phyloP scores from a whole-genome alignment of 2,329 filamentous ascomycete genomes.

The Sporothrix brunneoviolacea region DNA sequence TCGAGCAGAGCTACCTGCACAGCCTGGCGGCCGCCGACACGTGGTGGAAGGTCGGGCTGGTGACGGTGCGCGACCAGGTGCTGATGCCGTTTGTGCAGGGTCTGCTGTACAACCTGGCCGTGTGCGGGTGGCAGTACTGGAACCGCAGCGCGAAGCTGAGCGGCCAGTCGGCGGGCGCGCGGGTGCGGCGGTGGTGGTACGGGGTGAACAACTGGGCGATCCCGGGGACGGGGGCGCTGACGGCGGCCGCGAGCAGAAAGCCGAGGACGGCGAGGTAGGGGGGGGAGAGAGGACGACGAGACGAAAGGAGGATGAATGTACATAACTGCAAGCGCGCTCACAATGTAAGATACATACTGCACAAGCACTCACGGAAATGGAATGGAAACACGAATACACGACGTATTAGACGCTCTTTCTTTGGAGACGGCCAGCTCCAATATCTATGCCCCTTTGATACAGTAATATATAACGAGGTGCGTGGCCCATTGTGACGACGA shows the following conservation, averaged over 20 bases:
- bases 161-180: slow-evolving; percentile 70
- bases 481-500: too few relatives aligned
- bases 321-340: too few relatives aligned
- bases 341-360: too few relatives aligned
- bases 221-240: slow-evolving; percentile 32
- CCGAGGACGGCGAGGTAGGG: not conserved
- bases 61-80: slow-evolving; percentile 87
- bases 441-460: too few relatives aligned
- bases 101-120: slow-evolving; percentile 75
- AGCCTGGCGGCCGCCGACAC: slow-evolving; percentile 75
- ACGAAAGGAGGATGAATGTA: too few relatives aligned
- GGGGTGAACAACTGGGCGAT: slow-evolving; percentile 84
- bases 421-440: too few relatives aligned
- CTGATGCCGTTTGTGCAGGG: slow-evolving; percentile 84
- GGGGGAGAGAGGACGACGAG: too few relatives aligned
- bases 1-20: slow-evolving; percentile 95
- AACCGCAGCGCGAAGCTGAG: slow-evolving; percentile 71
- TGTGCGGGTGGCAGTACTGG: slow-evolving; percentile 86
- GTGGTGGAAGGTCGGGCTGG: slow-evolving; percentile 72
- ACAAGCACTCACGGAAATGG: too few relatives aligned
- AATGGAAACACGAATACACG: too few relatives aligned
- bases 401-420: too few relatives aligned
- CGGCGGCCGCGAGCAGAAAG: not conserved
- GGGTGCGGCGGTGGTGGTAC: slow-evolving; percentile 88
- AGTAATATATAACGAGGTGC: too few relatives aligned